phyloP scores from a whole-genome alignment of 306 rosid species.

The Styphnolobium japonicum region DNA sequence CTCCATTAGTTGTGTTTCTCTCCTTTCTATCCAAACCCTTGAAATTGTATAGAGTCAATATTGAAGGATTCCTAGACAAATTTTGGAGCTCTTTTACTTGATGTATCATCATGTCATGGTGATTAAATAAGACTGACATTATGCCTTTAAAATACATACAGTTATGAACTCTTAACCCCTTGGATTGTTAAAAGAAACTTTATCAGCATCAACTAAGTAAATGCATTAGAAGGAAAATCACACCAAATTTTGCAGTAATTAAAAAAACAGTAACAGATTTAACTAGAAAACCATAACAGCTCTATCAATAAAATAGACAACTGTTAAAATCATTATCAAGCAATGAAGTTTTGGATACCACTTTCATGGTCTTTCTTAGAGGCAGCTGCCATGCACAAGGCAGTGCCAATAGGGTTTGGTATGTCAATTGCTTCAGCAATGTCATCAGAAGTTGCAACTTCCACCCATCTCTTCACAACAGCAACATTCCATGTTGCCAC shows the following conservation, averaged over 20 bases:
- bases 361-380: constrained; percentile 91
- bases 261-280: neutral
- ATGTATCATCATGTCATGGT: neutral
- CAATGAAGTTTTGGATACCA: constrained; percentile 51
- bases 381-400: constrained; percentile 97
- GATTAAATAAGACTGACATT: neutral
- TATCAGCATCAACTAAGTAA: neutral
- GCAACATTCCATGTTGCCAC: constrained; percentile 93
- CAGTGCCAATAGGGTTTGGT: constrained; percentile 79
- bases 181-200: neutral
- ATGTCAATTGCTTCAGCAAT: constrained; percentile 85
- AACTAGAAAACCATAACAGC: neutral
- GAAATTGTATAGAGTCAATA: neutral
- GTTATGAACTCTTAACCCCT: neutral
- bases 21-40: constrained; percentile 4
- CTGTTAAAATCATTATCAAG: constrained; percentile 20
- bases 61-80: constrained; percentile 7
- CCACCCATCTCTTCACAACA: constrained; percentile 94
- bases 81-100: neutral
- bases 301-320: constrained; percentile 12
- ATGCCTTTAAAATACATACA: neutral
- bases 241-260: neutral
- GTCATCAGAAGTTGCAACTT: constrained; percentile 80
- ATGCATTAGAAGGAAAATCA: neutral
- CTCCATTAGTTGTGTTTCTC: neutral